These are phyloP conservation scores for Agaricales sp. DNA, from an alignment of 1,284 basidiomycete species.

Conservation along the genomic window DNA sequence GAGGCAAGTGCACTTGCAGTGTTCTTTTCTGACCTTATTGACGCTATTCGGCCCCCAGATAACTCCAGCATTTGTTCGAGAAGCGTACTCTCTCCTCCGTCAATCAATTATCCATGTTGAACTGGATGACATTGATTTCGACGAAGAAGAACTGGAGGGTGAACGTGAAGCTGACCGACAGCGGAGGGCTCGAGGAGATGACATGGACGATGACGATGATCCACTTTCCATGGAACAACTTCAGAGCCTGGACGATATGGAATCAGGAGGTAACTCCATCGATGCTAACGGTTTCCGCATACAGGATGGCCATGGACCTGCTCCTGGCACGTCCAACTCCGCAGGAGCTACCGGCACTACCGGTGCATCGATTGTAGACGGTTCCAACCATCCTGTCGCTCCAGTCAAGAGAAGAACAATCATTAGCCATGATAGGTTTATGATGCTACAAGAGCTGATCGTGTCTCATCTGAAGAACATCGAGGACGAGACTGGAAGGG, in stretches of 20 bases:
- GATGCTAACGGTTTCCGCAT: not conserved
- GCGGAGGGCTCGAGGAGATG: conserved; percentile 18
- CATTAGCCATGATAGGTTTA: conserved; percentile 94
- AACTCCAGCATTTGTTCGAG: conserved; percentile 86
- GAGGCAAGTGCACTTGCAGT: conserved; percentile 40
- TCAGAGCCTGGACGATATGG: conserved; percentile 7
- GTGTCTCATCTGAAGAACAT: conserved; percentile 74
- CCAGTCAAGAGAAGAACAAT: conserved; percentile 69
- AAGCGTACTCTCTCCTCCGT: conserved; percentile 88
- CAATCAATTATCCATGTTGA: conserved; percentile 99
- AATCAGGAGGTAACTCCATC: not conserved
- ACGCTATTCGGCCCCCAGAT: conserved; percentile 43
- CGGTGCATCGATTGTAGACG: not conserved
- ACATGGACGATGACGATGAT: conserved; percentile 30
- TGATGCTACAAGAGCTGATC: conserved; percentile 82
- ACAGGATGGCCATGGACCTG: not conserved
- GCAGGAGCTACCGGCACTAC: not conserved
- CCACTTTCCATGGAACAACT: conserved; percentile 9
- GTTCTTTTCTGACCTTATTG: not conserved
- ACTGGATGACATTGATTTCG: conserved; percentile 97
- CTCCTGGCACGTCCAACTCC: not conserved
- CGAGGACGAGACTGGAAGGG: conserved; percentile 70
- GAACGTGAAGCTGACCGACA: conserved; percentile 29
- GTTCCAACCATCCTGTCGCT: conserved; percentile 23
- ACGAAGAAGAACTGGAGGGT: conserved; percentile 78